These are phyloP conservation scores for Acer negundo DNA, from an alignment of 345 rosid genomes.

Conservation along the genomic window DNA sequence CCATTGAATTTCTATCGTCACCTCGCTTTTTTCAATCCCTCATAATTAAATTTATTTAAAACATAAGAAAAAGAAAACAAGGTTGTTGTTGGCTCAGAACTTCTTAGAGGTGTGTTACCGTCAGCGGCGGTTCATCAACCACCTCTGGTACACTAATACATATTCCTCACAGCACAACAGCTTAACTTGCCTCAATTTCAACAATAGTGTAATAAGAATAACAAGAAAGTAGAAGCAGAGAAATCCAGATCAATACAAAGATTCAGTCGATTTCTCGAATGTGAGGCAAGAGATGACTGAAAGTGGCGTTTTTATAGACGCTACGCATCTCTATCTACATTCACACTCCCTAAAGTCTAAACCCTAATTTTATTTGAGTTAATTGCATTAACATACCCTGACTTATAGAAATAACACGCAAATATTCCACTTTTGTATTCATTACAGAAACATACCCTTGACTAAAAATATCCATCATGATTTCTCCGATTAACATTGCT, in stretches of 20 bases:
- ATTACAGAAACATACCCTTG: no score
- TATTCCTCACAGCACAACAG: constrained; percentile 35
- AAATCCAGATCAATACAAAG: neutral
- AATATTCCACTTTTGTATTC: no score
- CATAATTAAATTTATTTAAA: no score
- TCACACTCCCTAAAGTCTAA: constrained; percentile 17
- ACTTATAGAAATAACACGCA: no score
- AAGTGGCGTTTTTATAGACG: constrained; percentile 9
- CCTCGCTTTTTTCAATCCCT: constrained; percentile 28
- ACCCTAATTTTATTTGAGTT: no score
- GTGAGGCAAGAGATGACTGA: neutral
- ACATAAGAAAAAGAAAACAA: neutral
- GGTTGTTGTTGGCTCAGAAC: constrained; percentile 46
- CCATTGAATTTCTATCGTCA: constrained; percentile 52
- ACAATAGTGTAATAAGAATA: neutral
- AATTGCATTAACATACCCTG: no score
- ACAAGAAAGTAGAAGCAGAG: neutral
- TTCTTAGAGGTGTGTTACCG: constrained; percentile 66
- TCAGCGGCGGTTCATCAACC: constrained; percentile 27
- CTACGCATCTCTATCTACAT: neutral
- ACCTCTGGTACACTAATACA: constrained; percentile 37
- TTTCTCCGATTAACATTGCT: no score
- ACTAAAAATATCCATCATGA: no score
- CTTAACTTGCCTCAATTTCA: neutral
- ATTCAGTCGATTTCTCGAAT: neutral